Conservation (phyloP, 257 asterid species). For the Nicotiana undulata region DNA sequence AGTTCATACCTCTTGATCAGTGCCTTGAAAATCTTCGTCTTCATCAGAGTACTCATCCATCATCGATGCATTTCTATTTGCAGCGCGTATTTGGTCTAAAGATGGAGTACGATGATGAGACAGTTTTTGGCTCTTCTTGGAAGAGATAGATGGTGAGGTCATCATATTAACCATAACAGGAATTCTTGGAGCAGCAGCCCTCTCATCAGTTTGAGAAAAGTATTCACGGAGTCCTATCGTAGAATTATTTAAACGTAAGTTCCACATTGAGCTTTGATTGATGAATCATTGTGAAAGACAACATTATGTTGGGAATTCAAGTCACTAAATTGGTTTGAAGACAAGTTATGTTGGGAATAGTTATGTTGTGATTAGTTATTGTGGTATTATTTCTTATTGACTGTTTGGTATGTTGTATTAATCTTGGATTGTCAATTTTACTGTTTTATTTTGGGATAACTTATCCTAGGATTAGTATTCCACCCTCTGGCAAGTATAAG, state of each 20-base stretch:
- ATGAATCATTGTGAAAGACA: constrained; percentile 3
- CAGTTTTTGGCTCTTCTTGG: constrained; percentile 52
- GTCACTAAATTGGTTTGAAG: neutral
- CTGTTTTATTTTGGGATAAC: too few species aligned
- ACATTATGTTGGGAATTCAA: neutral
- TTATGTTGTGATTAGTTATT: too few species aligned
- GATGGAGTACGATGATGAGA: constrained; percentile 58
- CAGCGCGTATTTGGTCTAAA: constrained; percentile 68
- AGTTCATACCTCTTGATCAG: constrained; percentile 65
- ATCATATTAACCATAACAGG: constrained; percentile 98
- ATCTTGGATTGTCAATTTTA: too few species aligned
- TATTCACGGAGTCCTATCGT: constrained; percentile 77
- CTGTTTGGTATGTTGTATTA: too few species aligned
- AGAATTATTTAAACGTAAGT: neutral
- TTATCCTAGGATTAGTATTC: too few species aligned
- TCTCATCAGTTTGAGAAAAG: constrained; percentile 87
- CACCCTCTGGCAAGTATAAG: too few species aligned
- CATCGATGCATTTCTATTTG: constrained; percentile 56
- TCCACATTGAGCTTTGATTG: neutral
- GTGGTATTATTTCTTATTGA: too few species aligned
- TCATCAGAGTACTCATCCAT: constrained; percentile 95
- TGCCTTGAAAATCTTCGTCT: constrained; percentile 76
- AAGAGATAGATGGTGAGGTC: constrained; percentile 64
- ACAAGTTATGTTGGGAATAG: too few species aligned
- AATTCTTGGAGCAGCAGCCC: constrained; percentile 83